Base-by-base conservation (phyloP, 495 filamentous ascomycete species). In the Penicillium fimorum region DNA sequence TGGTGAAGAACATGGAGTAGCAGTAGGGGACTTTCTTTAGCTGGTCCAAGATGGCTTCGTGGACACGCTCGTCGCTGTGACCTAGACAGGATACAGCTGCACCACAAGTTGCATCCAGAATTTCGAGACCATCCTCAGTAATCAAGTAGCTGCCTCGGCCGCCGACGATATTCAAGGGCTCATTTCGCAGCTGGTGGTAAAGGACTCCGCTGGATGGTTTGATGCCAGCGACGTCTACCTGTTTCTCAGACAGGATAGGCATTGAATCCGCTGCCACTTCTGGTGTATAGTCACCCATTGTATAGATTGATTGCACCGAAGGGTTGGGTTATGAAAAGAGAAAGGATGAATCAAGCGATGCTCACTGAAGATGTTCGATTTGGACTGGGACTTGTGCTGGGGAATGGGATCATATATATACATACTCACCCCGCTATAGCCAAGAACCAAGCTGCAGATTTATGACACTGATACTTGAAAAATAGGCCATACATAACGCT, bases 1-100 rank as follows among this genome's bases (percentile, higher is more conserved):
- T 77, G n/a, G 65, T 75, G 50, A 76, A 81, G 50, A 71, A 72
- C n/a, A 75, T 55, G 0, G 78, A 72, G 51, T 81, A 76, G 38
- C 65, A 70, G 58, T 80, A 82, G 6, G 69, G 70, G 2, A 80
- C 59, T 30, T 62, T 61, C 29, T 63, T 53, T 60, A 79, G 70
- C 52, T 80, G 78, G 18, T 67, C 56, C 13, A 60, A 30, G 11
- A 82, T 70, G 1, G 77, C 79, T 41, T 64, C 58, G 27, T 69
- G 61, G 29, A 81, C 72, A n/a, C 71, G 70, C 3, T 40, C 35
- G 42, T 73, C 67, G 47, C 65, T 67, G 52, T 76, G 71, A 7
- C 73, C 73, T 12, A 76, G 59, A 53, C 70, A 73, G 6, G 68
- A 58, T 5, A 76, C 73, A 10, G 73, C 73, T 13, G 73, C 71